Percentiles rank a stretch among this genome's conserved stretches.
These are phyloP conservation scores for Postia placenta DNA, from an alignment of 768 basidiomycete genomes.

Conservation along the genomic window DNA sequence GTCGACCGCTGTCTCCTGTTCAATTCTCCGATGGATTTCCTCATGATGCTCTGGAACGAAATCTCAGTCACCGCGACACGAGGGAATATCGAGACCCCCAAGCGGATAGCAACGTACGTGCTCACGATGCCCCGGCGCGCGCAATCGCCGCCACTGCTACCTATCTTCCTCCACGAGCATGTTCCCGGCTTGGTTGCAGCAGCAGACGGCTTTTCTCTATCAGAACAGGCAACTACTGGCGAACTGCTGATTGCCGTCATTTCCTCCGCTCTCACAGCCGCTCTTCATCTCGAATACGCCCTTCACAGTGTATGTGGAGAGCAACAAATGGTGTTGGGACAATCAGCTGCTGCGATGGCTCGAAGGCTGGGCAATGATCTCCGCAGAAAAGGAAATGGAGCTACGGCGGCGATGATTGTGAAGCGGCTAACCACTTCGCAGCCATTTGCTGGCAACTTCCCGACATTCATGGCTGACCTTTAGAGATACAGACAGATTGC, in stretches of 20 bases:
- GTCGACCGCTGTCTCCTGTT: conserved; percentile 60
- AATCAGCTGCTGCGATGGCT: conserved; percentile 58
- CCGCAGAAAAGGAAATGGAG: conserved; percentile 41
- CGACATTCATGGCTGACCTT: conserved; percentile 45
- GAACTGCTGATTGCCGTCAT: conserved; percentile 64
- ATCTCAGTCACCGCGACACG: conserved; percentile 45
- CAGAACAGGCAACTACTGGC: conserved; percentile 47
- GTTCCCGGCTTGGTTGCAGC: conserved; percentile 52
- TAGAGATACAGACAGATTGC: no score
- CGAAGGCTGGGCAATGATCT: conserved; percentile 61
- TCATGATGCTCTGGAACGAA: conserved; percentile 66
- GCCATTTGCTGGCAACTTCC: conserved; percentile 70
- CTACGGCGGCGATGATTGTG: conserved; percentile 44
- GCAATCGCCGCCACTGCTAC: conserved; percentile 56
- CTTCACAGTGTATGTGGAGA: conserved; percentile 48
- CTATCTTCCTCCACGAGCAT: conserved; percentile 66
- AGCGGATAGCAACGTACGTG: conserved; percentile 62
- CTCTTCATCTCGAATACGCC: conserved; percentile 68
- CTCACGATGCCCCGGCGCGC: conserved; percentile 55
- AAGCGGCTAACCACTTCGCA: conserved; percentile 58
- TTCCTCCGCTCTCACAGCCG: conserved; percentile 58
- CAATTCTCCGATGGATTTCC: conserved; percentile 53
- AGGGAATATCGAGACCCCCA: conserved; percentile 56
- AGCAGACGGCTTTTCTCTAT: conserved; percentile 48
- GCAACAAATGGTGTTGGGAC: conserved; percentile 47